phyloP scores from a whole-genome alignment of 2,329 filamentous ascomycete genomes.

The Penicillium sp. region DNA sequence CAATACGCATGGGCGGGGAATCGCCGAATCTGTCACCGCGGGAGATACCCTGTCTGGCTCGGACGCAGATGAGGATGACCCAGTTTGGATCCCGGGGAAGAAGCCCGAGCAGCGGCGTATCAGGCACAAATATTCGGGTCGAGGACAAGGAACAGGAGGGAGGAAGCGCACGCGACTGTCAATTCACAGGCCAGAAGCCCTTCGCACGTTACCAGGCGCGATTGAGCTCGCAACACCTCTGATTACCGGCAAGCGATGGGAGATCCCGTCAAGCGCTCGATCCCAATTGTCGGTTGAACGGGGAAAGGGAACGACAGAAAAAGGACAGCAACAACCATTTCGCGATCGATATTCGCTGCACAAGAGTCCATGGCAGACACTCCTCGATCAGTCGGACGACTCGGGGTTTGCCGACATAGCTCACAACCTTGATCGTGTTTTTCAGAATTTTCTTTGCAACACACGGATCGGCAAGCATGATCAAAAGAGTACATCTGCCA shows the following conservation, averaged over 20 bases:
- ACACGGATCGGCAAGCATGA: slow-evolving; percentile 22
- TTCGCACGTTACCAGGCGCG: slow-evolving; percentile 36
- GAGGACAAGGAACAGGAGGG: slow-evolving; percentile 23
- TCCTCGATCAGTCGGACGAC: slow-evolving; percentile 32
- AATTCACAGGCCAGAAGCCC: slow-evolving; percentile 35
- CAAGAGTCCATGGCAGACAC: slow-evolving; percentile 34
- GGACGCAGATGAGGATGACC: slow-evolving; percentile 37
- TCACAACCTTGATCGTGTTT: slow-evolving; percentile 32
- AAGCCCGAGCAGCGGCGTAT: slow-evolving; percentile 31
- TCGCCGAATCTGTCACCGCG: slow-evolving; percentile 3
- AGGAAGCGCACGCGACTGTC: slow-evolving; percentile 29
- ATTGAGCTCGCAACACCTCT: slow-evolving; percentile 42
- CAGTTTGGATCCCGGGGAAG: slow-evolving; percentile 39
- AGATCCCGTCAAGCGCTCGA: slow-evolving; percentile 19
- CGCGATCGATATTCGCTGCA: slow-evolving; percentile 27
- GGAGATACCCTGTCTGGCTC: slow-evolving; percentile 23
- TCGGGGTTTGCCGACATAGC: slow-evolving; percentile 34
- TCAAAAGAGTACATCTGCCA: not conserved
- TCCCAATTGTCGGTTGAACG: slow-evolving; percentile 17
- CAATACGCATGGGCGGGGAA: slow-evolving; percentile 1
- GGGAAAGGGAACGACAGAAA: slow-evolving; percentile 1
- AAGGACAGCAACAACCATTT: slow-evolving; percentile 23
- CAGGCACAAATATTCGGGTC: slow-evolving; percentile 37
- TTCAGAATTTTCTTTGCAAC: slow-evolving; percentile 36
- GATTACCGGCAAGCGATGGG: slow-evolving; percentile 35